A percentile compares a stretch with the other conserved stretches of the same genome.
Evolutionary conservation across 2,329 filamentous ascomycete species (phyloP).

Genomic region (Talaromyces amestolkiae): DNA sequence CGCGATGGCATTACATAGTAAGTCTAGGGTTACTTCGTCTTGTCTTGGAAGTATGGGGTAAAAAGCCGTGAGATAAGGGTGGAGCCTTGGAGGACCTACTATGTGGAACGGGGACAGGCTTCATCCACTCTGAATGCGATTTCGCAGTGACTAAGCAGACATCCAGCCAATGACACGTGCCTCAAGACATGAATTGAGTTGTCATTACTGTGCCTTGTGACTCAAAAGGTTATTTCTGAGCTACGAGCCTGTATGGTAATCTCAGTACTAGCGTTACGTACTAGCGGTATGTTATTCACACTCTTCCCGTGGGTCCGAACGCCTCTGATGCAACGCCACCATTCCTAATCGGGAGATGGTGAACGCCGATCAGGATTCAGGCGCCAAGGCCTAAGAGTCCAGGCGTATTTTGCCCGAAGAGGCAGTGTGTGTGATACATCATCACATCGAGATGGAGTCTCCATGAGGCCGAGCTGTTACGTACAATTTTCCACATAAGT

Average conservation of each 20-base stretch:
- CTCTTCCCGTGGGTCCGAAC: background rate
- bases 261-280: background rate
- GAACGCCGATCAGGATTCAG: background rate
- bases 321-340: background rate
- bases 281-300: background rate
- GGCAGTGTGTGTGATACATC: background rate
- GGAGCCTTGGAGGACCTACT: background rate
- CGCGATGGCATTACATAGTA: background rate
- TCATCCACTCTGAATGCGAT: background rate
- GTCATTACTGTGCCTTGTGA: background rate
- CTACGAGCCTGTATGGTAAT: background rate
- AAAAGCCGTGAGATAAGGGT: background rate
- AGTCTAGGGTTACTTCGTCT: slow-evolving; percentile 3
- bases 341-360: background rate
- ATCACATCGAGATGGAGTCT: background rate
- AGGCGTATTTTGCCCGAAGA: background rate
- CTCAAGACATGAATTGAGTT: background rate
- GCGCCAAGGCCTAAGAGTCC: background rate
- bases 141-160: background rate
- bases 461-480: background rate
- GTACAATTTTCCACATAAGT: background rate
- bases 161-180: background rate
- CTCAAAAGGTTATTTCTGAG: background rate
- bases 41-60: background rate
- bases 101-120: background rate